Percentiles rank a stretch among this genome's conserved stretches.
phyloP scores from a whole-genome alignment of 1,139 yeast genomes.

The Blastobotrys aristatus region DNA sequence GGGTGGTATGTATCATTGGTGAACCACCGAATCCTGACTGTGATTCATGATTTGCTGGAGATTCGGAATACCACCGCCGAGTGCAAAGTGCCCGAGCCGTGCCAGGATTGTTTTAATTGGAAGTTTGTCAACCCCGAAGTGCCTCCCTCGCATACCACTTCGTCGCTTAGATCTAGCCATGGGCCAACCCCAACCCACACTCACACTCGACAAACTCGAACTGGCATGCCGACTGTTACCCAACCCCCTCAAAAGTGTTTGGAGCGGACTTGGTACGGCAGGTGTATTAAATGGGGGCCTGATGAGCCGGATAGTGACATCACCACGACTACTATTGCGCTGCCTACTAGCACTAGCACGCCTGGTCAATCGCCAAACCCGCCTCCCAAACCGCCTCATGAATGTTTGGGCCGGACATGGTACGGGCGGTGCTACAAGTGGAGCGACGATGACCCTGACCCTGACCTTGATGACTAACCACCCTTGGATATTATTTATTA shows the following conservation, averaged over 20 bases:
- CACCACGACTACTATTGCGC: conserved; percentile 6
- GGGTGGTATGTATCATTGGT: conserved; percentile 91
- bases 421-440: conserved; percentile 25
- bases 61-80: conserved; percentile 72
- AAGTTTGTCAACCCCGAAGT: conserved; percentile 50
- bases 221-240: conserved; percentile 6
- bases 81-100: conserved; percentile 69
- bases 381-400: conserved; percentile 13
- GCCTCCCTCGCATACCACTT: conserved; percentile 12
- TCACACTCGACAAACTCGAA: conserved; percentile 11
- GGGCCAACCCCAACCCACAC: conserved; percentile 16
- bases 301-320: neutral
- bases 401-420: conserved; percentile 26
- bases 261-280: conserved; percentile 28
- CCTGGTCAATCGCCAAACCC: conserved; percentile 11
- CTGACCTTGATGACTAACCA: too few relatives aligned
- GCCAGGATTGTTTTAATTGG: conserved; percentile 90
- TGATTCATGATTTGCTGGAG: conserved; percentile 73
- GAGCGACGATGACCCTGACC: conserved; percentile 8
- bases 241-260: conserved; percentile 20
- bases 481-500: too few relatives aligned
- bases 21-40: conserved; percentile 88
- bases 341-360: conserved; percentile 14
- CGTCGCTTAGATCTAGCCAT: neutral
- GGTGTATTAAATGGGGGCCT: conserved; percentile 20